Conservation (phyloP, 768 basidiomycete species). For the Glaciozyma martinii region DNA sequence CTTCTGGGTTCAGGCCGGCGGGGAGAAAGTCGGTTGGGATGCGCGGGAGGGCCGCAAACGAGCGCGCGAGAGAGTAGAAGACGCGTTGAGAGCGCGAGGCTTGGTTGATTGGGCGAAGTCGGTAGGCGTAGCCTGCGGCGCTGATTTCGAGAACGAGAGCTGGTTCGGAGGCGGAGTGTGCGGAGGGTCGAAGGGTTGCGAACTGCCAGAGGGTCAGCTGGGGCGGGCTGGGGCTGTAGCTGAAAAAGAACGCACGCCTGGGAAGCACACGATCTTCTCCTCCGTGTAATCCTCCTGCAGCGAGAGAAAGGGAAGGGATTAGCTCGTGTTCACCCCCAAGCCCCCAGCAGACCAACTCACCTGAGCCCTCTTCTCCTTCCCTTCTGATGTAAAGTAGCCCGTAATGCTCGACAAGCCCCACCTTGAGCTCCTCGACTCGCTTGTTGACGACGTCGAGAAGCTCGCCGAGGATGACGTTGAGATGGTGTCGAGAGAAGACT, state of each 20-base stretch:
- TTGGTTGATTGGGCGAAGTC: constrained; percentile 20
- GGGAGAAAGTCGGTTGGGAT: constrained; percentile 9
- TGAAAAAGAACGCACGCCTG: constrained; percentile 11
- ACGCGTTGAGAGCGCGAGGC: constrained; percentile 33
- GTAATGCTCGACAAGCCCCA: not conserved
- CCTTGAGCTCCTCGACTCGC: not conserved
- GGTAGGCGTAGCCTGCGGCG: constrained; percentile 26
- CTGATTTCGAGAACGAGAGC: constrained; percentile 15
- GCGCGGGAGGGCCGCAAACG: constrained; percentile 29
- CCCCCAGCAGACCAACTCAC: constrained; percentile 6
- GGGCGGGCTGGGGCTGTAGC: too few species aligned
- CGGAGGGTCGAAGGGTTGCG: constrained; percentile 17
- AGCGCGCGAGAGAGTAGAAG: constrained; percentile 32
- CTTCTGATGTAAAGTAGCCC: not conserved
- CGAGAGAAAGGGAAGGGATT: not conserved
- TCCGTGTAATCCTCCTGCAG: constrained; percentile 3
- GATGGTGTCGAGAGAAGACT: not conserved
- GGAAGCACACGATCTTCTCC: constrained; percentile 25
- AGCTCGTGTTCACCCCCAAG: constrained; percentile 3
- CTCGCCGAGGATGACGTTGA: too few species aligned
- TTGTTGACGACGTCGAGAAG: not conserved
- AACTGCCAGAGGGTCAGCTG: not conserved
- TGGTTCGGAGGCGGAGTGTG: constrained; percentile 14
- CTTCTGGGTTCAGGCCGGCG: not conserved
- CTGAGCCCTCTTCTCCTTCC: not conserved